A percentile compares a stretch with the other conserved stretches of the same genome.
Evolutionary conservation across 2,329 filamentous ascomycete species (phyloP).

Genomic region (Sporothrix pseudoabietina): DNA sequence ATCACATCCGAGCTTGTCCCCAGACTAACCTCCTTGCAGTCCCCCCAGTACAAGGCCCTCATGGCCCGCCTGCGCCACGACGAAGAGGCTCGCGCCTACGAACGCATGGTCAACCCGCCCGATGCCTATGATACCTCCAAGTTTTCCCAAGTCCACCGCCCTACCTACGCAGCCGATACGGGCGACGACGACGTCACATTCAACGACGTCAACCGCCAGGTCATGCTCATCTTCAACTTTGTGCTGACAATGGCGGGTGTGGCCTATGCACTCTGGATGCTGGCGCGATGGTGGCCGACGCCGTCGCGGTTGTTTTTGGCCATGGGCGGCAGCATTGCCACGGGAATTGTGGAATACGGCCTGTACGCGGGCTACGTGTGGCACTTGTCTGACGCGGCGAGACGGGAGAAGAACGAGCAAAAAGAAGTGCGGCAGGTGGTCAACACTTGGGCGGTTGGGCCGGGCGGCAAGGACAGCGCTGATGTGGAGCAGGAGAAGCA

Average conservation of each 20-base stretch:
- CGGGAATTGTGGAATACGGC: constrained; percentile 74
- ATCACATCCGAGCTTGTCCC: too few species aligned
- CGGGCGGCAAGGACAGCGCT: constrained; percentile 38
- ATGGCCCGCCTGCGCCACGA: constrained; percentile 84
- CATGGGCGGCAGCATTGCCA: constrained; percentile 67
- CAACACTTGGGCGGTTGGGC: constrained; percentile 68
- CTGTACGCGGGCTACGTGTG: constrained; percentile 76
- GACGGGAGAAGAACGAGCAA: constrained; percentile 57
- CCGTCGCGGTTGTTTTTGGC: constrained; percentile 70
- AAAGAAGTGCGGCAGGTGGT: constrained; percentile 70
- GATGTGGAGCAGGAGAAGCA: background rate
- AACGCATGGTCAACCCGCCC: constrained; percentile 71
- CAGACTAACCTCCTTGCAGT: constrained; percentile 49
- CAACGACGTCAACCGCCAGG: constrained; percentile 75
- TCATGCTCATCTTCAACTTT: constrained; percentile 86
- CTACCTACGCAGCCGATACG: constrained; percentile 49
- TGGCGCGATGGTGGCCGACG: constrained; percentile 73
- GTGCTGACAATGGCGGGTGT: constrained; percentile 82
- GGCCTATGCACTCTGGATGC: constrained; percentile 76
- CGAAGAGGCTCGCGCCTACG: constrained; percentile 80
- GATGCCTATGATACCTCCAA: constrained; percentile 51
- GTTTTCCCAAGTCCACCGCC: constrained; percentile 58
- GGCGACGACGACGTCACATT: constrained; percentile 67
- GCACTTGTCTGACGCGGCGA: constrained; percentile 68
- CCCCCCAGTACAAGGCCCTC: constrained; percentile 78